Evolutionary conservation across 345 rosid genomes (phyloP), one percentile per base, ranked within the genome.

Genomic region (Populus deltoides): DNA sequence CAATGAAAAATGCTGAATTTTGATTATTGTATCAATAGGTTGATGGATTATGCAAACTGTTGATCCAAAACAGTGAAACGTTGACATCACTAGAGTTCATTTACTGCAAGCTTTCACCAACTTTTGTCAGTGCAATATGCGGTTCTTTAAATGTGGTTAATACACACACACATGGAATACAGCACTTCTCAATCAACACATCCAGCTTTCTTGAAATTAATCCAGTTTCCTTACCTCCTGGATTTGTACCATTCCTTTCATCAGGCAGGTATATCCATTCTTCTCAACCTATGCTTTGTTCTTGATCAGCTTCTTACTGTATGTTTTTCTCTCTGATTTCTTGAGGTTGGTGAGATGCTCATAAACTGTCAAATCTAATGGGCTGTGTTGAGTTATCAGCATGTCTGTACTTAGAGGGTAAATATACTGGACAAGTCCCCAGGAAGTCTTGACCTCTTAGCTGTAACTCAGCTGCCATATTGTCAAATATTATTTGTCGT

Each of bases 31-130:
- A 84, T 76, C 77, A 49, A 62, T 90, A 93, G 99, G 92, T 90
- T 79, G 86, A 85, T 74, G 51, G 90, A 66, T 85, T 91, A 80
- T 88, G 92, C 90, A 82, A 87, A 72, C 90, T 95, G 81, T 82
- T 93, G 85, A 75, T 77, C 73, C 92, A 93, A 86, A 92, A 88
- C 77, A 68, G 72, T 70, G 86, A 87, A 80, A 89, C 97, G 22
- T 85, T 95, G 78, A 88, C 71, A 63, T 91, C 98, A 57, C 85
- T 93, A 43, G 91, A 93, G 83, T 86, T 93, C 75, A 72, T 81
- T 78, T 96, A 93, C 88, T 92, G 98, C 88, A 87, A 85, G 83
- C 86, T 95, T 78, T 88, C 91, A 67, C 80, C 92, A 76, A 84
- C 79, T 72, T 88, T 72, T 61, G 76, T 90, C 18, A 79, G 77